Base-by-base conservation (phyloP, 2,329 filamentous ascomycete species). In the Ophiostoma piceae region DNA sequence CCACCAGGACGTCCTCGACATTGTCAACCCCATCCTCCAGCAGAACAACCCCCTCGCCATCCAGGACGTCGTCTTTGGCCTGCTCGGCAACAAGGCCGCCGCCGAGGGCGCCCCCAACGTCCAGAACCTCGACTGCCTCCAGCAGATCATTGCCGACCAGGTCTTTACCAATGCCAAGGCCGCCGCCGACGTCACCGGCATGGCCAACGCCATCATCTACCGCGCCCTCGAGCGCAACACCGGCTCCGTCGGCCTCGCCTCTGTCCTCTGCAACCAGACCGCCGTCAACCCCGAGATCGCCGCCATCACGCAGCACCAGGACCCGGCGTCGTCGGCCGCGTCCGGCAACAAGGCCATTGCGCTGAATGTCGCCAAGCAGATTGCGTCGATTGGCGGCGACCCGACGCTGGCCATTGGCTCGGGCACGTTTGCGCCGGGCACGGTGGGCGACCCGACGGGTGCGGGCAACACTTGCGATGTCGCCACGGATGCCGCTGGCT, bases 241-340 rank as follows among this genome's bases (percentile, higher is more conserved):
- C 35, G 83, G 79, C 67, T 74, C 75, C 7, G 86, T 89, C 72
- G 87, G 87, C 64, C 78, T 82, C 64, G 83, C 81, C n/a, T 87
- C 84, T 66, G 84, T 82, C 37, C 78, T 83, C 66, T 91, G 88
- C 80, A 82, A 78, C 79, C 76, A 86, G 75, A 80, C 78, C n/a
- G 85, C 88, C n/a, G 64, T 68, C 64, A 91, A 91, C 78, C 83
- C 87, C 6, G 88, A 90, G 79, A 88, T 91, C 75, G 84, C 82
- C 47, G 86, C 86, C 68, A 78, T 91, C 71, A 80, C 81, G 70
- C 87, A 89, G 78, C 88, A 90, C 78, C 87, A 90, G 79, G 88
- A 90, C 76, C 87, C 88, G 41, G 88, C 88, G 41, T 85, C 85
- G 1, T 76, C 81, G 2, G 83, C 83, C 60, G 87, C 87, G 11